A percentile compares a stretch with the other conserved stretches of the same genome.
Conservation (phyloP, 139 green algal species). For the Ulvella scutata region DNA sequence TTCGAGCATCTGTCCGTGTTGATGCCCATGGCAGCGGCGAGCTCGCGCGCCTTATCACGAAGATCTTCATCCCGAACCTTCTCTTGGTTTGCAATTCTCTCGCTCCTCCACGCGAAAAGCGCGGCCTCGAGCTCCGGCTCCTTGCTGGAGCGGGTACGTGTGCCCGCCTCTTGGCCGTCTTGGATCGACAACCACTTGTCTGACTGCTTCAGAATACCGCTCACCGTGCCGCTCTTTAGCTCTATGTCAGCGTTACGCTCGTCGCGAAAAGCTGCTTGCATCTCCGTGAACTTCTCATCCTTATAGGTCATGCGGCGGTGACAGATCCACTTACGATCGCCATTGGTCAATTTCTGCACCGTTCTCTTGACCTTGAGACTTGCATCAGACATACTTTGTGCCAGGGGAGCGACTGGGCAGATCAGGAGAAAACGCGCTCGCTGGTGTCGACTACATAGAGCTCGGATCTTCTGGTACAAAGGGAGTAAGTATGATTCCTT, state of each 20-base stretch:
- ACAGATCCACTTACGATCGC: not conserved
- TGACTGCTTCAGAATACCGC: not conserved
- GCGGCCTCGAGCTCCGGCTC: not conserved
- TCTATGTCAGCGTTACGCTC: not conserved
- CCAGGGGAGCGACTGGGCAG: too few species aligned
- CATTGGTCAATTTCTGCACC: not conserved
- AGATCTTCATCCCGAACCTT: constrained; percentile 1
- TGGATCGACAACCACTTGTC: not conserved
- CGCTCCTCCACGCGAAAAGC: not conserved
- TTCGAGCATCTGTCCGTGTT: not conserved
- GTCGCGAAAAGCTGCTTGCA: not conserved
- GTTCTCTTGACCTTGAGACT: not conserved
- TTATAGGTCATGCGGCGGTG: not conserved
- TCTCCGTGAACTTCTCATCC: not conserved
- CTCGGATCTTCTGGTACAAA: too few species aligned
- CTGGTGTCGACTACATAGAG: too few species aligned
- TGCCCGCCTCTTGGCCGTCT: not conserved
- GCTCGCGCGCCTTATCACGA: not conserved
- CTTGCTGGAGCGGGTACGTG: not conserved
- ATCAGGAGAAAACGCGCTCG: too few species aligned
- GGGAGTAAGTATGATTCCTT: too few species aligned
- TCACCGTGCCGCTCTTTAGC: not conserved
- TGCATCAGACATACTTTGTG: too few species aligned
- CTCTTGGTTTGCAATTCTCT: not conserved
- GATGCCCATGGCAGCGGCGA: not conserved